Conservation (phyloP, 345 rosid species). For the Turnera subulata region DNA sequence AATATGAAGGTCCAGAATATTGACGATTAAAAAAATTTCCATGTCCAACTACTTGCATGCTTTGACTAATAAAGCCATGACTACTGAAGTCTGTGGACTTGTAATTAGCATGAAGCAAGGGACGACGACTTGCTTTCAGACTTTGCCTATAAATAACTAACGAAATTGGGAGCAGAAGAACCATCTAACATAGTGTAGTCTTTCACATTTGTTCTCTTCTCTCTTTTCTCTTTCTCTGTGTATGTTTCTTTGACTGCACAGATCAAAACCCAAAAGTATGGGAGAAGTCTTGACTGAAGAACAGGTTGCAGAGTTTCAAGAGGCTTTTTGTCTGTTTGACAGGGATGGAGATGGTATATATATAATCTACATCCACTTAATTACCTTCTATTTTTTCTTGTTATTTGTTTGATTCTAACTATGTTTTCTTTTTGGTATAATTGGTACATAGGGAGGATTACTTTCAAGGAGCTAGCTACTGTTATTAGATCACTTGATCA, state of each 20-base stretch:
- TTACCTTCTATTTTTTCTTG: background rate
- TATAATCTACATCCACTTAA: background rate
- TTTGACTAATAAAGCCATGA: background rate
- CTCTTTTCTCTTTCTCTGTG: background rate
- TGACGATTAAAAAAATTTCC: background rate
- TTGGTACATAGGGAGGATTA: slow-evolving; percentile 58
- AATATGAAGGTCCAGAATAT: background rate
- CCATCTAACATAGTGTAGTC: too few relatives aligned
- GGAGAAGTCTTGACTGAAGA: slow-evolving; percentile 41
- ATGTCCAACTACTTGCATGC: background rate
- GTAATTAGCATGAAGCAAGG: too few relatives aligned
- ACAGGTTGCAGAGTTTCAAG: slow-evolving; percentile 52
- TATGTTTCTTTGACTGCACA: background rate
- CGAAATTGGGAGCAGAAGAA: too few relatives aligned
- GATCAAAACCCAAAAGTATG: background rate
- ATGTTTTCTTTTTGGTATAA: background rate
- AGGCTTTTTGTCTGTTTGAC: slow-evolving; percentile 67
- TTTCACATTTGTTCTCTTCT: too few relatives aligned
- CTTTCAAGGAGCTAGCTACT: slow-evolving; percentile 46
- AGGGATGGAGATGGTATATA: slow-evolving; percentile 72
- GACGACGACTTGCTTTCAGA: too few relatives aligned
- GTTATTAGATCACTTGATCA: slow-evolving; percentile 50
- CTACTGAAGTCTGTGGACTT: too few relatives aligned
- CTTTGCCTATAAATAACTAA: too few relatives aligned
- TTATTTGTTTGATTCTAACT: background rate